Conservation (phyloP, 495 filamentous ascomycete species). For the Emericellopsis terricola region DNA sequence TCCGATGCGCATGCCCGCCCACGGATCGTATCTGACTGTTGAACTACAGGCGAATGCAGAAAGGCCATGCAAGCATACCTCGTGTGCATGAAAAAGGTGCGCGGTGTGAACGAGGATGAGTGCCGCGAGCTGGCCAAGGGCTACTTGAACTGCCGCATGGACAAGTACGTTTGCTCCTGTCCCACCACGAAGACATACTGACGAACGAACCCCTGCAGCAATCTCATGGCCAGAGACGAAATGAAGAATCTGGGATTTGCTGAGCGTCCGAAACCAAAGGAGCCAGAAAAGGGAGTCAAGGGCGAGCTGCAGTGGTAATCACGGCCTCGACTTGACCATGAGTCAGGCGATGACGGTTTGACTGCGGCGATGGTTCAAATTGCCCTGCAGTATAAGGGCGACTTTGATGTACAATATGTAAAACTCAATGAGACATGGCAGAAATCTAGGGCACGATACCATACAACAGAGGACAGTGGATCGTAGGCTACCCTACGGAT, state of each 20-base stretch:
- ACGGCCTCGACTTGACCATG: too few relatives aligned
- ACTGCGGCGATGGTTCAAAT: too few relatives aligned
- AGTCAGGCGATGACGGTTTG: too few relatives aligned
- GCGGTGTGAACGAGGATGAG: slow-evolving; percentile 68
- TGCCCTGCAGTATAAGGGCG: too few relatives aligned
- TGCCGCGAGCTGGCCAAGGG: slow-evolving; percentile 73
- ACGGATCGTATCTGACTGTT: background rate
- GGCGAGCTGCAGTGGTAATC: slow-evolving; percentile 26
- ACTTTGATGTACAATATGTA: too few relatives aligned
- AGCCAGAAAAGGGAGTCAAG: slow-evolving; percentile 17
- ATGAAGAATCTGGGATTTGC: slow-evolving; percentile 81
- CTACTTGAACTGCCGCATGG: slow-evolving; percentile 87
- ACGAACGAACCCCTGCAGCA: slow-evolving; percentile 29
- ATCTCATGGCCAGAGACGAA: slow-evolving; percentile 87
- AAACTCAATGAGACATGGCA: too few relatives aligned
- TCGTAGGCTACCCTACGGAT: too few relatives aligned
- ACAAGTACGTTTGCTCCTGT: too few relatives aligned
- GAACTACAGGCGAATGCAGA: slow-evolving; percentile 76
- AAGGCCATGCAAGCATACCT: slow-evolving; percentile 69
- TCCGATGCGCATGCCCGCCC: background rate
- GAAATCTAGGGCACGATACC: too few relatives aligned
- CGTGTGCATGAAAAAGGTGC: slow-evolving; percentile 60
- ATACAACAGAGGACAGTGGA: too few relatives aligned
- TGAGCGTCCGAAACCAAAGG: slow-evolving; percentile 15
- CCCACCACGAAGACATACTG: too few relatives aligned